Conservation (phyloP, 108 stramenopile species). For the Cyclotella choctawhatcheeana region DNA sequence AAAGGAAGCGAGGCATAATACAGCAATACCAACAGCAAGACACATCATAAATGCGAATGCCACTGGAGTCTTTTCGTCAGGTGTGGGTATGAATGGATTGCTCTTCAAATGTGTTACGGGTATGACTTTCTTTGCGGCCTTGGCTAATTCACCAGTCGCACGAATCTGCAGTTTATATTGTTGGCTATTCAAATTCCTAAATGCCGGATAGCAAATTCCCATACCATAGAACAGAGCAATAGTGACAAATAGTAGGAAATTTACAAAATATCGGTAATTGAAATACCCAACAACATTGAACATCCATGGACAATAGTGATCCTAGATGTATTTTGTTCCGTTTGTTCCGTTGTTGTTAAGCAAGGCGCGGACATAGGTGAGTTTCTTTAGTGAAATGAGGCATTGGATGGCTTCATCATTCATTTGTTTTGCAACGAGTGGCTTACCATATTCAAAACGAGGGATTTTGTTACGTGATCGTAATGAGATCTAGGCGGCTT, state of each 20-base stretch:
- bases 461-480: slow-evolving; percentile 82
- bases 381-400: too few species aligned
- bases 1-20: slow-evolving; percentile 72
- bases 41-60: slow-evolving; percentile 86
- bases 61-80: slow-evolving; percentile 64
- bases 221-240: slow-evolving; percentile 79
- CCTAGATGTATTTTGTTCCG: too few species aligned
- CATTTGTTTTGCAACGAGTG: too few species aligned
- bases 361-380: too few species aligned
- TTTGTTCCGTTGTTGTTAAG: background rate
- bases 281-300: slow-evolving; percentile 94
- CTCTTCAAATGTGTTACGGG: slow-evolving; percentile 39
- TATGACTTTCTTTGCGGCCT: slow-evolving; percentile 18
- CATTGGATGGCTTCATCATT: too few species aligned
- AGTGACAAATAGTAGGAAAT: slow-evolving; percentile 85
- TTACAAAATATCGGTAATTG: slow-evolving; percentile 98
- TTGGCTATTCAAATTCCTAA: slow-evolving; percentile 48
- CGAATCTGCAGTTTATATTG: slow-evolving; percentile 58
- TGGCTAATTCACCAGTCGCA: slow-evolving; percentile 17
- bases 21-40: slow-evolving; percentile 76
- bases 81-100: slow-evolving; percentile 66
- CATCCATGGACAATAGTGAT: slow-evolving; percentile 99
- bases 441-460: slow-evolving; percentile 94
- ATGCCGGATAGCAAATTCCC: slow-evolving; percentile 61
- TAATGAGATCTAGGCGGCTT: slow-evolving; percentile 92